Conservation (phyloP, 305 asterid species). For the Caryopteris hybrid region DNA sequence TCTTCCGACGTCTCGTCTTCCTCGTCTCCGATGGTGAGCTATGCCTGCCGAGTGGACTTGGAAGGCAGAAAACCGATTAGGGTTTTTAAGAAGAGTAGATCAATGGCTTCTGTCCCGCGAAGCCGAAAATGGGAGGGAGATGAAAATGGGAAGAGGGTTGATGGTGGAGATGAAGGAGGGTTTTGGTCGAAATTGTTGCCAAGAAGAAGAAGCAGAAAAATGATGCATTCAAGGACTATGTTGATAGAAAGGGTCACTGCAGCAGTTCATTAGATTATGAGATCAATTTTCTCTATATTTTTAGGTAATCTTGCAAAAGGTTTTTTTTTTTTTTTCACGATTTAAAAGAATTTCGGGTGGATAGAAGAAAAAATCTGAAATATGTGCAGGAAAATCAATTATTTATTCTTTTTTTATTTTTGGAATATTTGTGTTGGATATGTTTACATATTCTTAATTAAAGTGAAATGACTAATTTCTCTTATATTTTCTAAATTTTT, state of each 20-base stretch:
- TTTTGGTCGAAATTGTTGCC: slow-evolving; percentile 57
- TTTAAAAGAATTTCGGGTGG: neutral
- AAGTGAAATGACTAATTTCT: no score
- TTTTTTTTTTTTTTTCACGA: neutral
- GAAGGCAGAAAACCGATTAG: slow-evolving; percentile 11
- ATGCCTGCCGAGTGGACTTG: neutral
- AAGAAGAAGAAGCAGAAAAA: slow-evolving; percentile 17
- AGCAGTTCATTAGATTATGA: slow-evolving; percentile 3
- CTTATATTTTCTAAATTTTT: no score
- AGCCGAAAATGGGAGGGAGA: slow-evolving; percentile 2
- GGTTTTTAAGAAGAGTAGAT: slow-evolving; percentile 51
- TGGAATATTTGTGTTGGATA: neutral
- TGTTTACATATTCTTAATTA: neutral
- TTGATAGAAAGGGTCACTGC: slow-evolving; percentile 31
- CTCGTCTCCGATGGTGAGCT: slow-evolving; percentile 38
- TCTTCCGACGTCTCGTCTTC: slow-evolving; percentile 44
- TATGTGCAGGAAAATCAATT: neutral
- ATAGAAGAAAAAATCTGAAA: neutral
- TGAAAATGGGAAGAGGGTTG: slow-evolving; percentile 12
- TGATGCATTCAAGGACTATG: slow-evolving; percentile 46
- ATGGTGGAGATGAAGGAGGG: slow-evolving; percentile 17
- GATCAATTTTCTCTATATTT: neutral
- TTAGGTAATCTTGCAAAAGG: neutral
- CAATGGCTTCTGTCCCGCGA: slow-evolving; percentile 33
- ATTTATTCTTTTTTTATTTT: slow-evolving; percentile 13